phyloP scores from a whole-genome alignment of 192 early-diverging fungal species.

The Irineochytrium annulatum region DNA sequence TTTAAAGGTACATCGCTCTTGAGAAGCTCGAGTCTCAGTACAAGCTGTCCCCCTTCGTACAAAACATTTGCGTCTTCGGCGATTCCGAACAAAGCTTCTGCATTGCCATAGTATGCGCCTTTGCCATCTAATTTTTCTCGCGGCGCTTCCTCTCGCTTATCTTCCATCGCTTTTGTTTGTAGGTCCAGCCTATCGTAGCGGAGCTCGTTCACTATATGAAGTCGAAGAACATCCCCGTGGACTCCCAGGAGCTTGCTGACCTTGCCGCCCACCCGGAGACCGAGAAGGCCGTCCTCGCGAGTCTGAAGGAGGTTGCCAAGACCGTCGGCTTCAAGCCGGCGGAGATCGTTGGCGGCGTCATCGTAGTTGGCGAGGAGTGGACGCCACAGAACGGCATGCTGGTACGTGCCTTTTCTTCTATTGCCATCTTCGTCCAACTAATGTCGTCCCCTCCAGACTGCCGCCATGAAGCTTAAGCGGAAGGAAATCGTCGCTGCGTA shows the following conservation, averaged over 20 bases:
- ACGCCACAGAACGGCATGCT: conserved; percentile 78
- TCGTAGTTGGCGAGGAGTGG: conserved; percentile 76
- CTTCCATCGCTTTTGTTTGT: too few species aligned
- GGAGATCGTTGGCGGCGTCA: conserved; percentile 67
- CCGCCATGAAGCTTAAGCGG: conserved; percentile 91
- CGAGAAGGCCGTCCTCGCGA: conserved; percentile 45
- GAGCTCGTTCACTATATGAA: conserved; percentile 12
- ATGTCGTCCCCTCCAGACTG: conserved; percentile 44
- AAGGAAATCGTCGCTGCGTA: conserved; percentile 69
- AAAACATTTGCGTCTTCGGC: conserved; percentile 60
- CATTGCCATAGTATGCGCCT: conserved; percentile 75
- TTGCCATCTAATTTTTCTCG: conserved; percentile 36
- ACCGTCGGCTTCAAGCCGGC: conserved; percentile 59
- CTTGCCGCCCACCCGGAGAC: conserved; percentile 26
- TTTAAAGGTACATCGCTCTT: conserved; percentile 86
- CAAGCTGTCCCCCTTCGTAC: conserved; percentile 62
- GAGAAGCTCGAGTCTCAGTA: conserved; percentile 92
- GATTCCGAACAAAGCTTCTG: conserved; percentile 67
- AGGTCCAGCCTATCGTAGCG: conserved; percentile 60
- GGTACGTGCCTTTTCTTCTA: background rate
- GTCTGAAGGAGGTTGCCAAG: conserved; percentile 57
- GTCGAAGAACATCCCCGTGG: conserved; percentile 13
- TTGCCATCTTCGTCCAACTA: background rate
- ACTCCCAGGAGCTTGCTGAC: conserved; percentile 53
- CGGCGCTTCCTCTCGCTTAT: conserved; percentile 6